Percentiles rank a stretch among this genome's conserved stretches.
Conservation (phyloP, 1,139 yeast species). For the Kodamaea arcana region DNA sequence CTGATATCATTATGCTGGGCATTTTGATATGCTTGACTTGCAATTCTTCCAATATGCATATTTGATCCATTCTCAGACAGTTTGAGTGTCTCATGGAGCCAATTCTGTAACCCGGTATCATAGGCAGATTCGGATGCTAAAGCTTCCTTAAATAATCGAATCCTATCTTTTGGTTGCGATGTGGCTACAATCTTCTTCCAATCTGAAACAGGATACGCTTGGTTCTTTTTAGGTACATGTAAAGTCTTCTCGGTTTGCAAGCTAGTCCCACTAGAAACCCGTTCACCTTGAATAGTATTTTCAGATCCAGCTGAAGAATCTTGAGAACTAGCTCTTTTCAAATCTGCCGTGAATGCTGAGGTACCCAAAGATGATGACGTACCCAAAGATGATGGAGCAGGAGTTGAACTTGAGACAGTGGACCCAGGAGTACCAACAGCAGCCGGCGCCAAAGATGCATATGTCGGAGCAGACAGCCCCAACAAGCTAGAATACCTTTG, state of each 20-base stretch:
- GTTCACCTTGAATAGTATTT: neutral
- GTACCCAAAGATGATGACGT: too few relatives aligned
- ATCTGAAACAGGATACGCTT: slow-evolving; percentile 35
- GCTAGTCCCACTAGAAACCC: slow-evolving; percentile 2
- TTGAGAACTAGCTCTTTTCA: slow-evolving; percentile 5
- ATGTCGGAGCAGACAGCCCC: too few relatives aligned
- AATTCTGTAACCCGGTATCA: slow-evolving; percentile 45
- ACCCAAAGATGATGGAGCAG: neutral
- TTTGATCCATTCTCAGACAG: slow-evolving; percentile 30
- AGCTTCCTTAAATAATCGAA: slow-evolving; percentile 39
- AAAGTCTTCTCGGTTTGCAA: slow-evolving; percentile 1
- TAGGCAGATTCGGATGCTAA: slow-evolving; percentile 35
- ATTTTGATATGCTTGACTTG: slow-evolving; percentile 45
- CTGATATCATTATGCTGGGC: slow-evolving; percentile 44
- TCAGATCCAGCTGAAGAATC: slow-evolving; percentile 2
- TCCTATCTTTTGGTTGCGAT: slow-evolving; percentile 42
- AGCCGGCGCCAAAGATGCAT: too few relatives aligned
- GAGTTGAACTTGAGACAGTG: too few relatives aligned
- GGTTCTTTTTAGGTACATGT: slow-evolving; percentile 3
- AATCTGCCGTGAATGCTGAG: slow-evolving; percentile 9
- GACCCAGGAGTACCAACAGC: too few relatives aligned
- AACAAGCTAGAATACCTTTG: slow-evolving; percentile 24
- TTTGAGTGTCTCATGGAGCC: slow-evolving; percentile 41
- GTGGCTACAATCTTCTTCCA: slow-evolving; percentile 44
- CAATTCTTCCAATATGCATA: slow-evolving; percentile 44